These are phyloP conservation scores for Poa annua DNA, from an alignment of 176 grass and related monocot species.

Conservation along the genomic window DNA sequence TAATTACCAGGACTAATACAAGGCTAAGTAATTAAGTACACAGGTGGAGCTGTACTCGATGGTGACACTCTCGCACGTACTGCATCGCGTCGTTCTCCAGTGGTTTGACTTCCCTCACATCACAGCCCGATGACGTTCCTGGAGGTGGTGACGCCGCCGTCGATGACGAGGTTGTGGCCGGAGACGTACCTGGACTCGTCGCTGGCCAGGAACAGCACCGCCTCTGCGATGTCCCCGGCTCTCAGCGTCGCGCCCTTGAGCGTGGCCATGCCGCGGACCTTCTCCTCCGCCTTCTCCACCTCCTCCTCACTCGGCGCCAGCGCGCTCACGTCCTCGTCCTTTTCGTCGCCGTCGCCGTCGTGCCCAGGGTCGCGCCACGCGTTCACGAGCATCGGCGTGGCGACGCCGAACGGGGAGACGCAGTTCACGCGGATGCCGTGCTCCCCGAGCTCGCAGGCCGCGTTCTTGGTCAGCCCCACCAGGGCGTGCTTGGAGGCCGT, in stretches of 20 bases:
- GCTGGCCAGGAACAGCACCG: slow-evolving; percentile 57
- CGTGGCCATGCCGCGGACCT: slow-evolving; percentile 32
- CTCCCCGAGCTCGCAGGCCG: slow-evolving; percentile 55
- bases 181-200: slow-evolving; percentile 56
- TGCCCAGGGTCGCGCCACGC: slow-evolving; percentile 23
- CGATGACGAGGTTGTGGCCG: slow-evolving; percentile 63
- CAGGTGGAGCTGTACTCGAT: not conserved
- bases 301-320: slow-evolving; percentile 7
- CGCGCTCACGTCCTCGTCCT: not conserved
- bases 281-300: slow-evolving; percentile 44
- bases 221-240: slow-evolving; percentile 47
- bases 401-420: slow-evolving; percentile 54
- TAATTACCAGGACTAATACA: not conserved
- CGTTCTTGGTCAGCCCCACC: slow-evolving; percentile 55
- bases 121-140: slow-evolving; percentile 44
- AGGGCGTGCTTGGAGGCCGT: slow-evolving; percentile 50
- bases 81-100: not conserved
- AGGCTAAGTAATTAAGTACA: not conserved
- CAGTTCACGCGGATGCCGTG: slow-evolving; percentile 60
- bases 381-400: slow-evolving; percentile 47
- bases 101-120: not conserved
- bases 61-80: slow-evolving; percentile 10
- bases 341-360: not conserved
- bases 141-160: slow-evolving; percentile 55
- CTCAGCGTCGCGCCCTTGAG: slow-evolving; percentile 50